phyloP scores from a whole-genome alignment of 164 flowering plant genomes.

The Vitis rupestris region DNA sequence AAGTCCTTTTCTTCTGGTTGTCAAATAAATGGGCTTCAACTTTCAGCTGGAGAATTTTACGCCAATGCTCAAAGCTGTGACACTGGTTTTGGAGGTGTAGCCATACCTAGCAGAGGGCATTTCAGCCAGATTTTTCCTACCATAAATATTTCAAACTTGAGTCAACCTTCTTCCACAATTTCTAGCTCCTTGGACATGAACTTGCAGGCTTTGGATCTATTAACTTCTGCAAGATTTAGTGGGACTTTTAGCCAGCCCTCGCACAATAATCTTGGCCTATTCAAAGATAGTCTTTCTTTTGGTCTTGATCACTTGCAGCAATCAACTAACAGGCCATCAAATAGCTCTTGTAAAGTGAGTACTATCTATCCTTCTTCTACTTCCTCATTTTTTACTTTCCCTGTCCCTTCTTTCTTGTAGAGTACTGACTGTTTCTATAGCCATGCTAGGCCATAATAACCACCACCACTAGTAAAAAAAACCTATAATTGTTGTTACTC shows the following conservation, averaged over 20 bases:
- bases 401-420: not conserved
- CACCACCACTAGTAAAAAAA: not conserved
- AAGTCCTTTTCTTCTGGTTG: constrained; percentile 32
- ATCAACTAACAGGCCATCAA: constrained; percentile 28
- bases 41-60: constrained; percentile 19
- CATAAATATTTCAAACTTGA: constrained; percentile 45
- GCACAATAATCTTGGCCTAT: constrained; percentile 24
- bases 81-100: constrained; percentile 16
- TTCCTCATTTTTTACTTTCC: not conserved
- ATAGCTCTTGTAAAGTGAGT: constrained; percentile 42
- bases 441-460: not conserved
- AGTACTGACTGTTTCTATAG: not conserved
- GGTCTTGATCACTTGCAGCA: constrained; percentile 43
- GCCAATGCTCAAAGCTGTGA: constrained; percentile 15
- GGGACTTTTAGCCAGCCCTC: constrained; percentile 27
- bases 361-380: not conserved
- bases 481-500: not conserved
- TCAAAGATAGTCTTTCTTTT: constrained; percentile 27
- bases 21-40: constrained; percentile 24
- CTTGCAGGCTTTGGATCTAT: constrained; percentile 57
- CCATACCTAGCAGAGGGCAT: constrained; percentile 24
- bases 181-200: constrained; percentile 46
- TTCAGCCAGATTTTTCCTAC: constrained; percentile 69
- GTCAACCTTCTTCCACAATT: constrained; percentile 15
- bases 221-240: constrained; percentile 39